Evolutionary conservation across 257 asterid species (phyloP), one percentile per base, ranked within the genome.

Genomic region (Knoxia roxburghii): DNA sequence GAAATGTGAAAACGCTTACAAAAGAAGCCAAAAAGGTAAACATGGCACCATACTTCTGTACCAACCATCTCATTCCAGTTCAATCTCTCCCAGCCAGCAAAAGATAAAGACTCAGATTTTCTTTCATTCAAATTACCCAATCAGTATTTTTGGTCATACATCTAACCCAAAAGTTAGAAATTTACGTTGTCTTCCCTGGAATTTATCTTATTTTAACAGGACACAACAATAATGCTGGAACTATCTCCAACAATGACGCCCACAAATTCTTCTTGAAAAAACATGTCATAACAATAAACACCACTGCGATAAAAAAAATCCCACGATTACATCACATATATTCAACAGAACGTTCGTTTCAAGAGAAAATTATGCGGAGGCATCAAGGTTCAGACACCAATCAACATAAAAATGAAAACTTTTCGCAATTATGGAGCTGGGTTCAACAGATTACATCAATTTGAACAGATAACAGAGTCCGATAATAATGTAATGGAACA

Each of bases 1-100:
- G 64, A 69, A 26, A 68, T 40, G 2, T 29, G 51, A 54, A 43
- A 61, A 64, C 57, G 24, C n/a, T n/a, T n/a, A n/a, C 45, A 7
- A 41, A 5, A 41, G 21, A 68, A 29, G 11, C 26, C 32, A 33
- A 48, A 59, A 20, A 26, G 43, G 23, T 32, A 45, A 71, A 45
- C 7, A 26, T 55, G n/a, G 37, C 1, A 46, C 32, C 9, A 49
- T 51, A 51, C 27, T 58, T 41, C 14, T 1, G 49, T 27, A 18
- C 15, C 65, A 46, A 53, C 7, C n/a, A 29, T n/a, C 9, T 35
- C n/a, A 1, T n/a, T 21, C 27, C 14, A 37, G 37, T 15, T 13
- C 50, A 61, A 61, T 37, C 32, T 33, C 26, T 10, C 43, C 32
- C n/a, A n/a, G 10, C 27, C 59, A n/a, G 33, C 49, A 50, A 65